Percentiles rank a stretch among this genome's conserved stretches.
Conservation (phyloP, 306 rosid species). For the Morella rubra region DNA sequence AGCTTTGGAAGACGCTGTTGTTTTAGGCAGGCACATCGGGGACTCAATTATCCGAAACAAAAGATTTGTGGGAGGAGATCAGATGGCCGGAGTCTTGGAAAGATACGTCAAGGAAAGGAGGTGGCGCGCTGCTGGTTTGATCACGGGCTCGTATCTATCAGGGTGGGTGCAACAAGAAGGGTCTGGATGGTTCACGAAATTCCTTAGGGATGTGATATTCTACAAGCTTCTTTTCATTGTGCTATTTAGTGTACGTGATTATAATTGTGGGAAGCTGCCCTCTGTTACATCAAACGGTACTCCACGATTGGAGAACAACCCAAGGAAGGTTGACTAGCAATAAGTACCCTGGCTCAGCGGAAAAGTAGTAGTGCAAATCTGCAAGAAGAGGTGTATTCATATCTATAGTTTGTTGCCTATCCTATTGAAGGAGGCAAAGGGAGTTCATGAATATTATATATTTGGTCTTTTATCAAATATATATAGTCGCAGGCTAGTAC, state of each 20-base stretch:
- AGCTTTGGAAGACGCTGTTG: slow-evolving; percentile 26
- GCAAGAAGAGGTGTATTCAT: too few relatives aligned
- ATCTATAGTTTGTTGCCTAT: too few relatives aligned
- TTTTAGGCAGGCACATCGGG: slow-evolving; percentile 14
- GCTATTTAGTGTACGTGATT: background rate
- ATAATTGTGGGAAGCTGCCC: slow-evolving; percentile 14
- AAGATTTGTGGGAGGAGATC: background rate
- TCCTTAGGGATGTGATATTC: slow-evolving; percentile 12
- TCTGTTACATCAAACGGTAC: background rate
- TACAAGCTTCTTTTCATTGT: background rate
- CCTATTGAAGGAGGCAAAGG: too few relatives aligned
- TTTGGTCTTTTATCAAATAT: too few relatives aligned
- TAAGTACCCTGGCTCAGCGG: too few relatives aligned
- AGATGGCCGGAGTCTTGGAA: background rate
- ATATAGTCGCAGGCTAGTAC: too few relatives aligned
- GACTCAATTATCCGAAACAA: background rate
- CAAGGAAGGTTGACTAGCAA: background rate
- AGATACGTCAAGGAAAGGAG: background rate
- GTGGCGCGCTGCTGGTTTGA: slow-evolving; percentile 2
- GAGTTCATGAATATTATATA: too few relatives aligned
- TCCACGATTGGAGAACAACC: background rate
- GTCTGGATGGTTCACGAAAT: slow-evolving; percentile 14
- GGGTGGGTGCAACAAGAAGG: slow-evolving; percentile 16
- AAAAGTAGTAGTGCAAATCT: too few relatives aligned
- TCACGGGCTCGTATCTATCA: background rate